A percentile compares a stretch with the other conserved stretches of the same genome.
Conservation (phyloP, 2,329 filamentous ascomycete genomes). For the Venturia asperata region DNA sequence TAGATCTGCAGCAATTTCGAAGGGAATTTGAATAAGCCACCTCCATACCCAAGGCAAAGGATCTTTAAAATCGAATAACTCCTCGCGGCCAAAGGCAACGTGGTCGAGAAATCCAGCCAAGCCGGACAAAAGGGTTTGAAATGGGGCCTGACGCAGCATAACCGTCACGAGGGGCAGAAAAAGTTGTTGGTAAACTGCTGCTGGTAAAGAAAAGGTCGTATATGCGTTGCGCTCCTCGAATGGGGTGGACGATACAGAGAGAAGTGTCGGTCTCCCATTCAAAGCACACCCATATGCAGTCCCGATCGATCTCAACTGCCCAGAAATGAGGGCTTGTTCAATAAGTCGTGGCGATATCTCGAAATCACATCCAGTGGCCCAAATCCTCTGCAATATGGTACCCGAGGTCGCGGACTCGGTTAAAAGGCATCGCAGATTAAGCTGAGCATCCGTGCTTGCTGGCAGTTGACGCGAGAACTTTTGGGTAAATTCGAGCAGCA, state of each 20-base stretch:
- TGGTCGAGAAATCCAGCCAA: neutral
- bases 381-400: constrained; percentile 4
- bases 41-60: constrained; percentile 12
- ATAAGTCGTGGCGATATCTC: constrained; percentile 9
- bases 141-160: neutral
- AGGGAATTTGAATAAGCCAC: constrained; percentile 10
- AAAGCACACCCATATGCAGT: neutral
- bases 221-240: neutral
- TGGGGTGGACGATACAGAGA: neutral
- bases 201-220: neutral
- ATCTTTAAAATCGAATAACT: neutral
- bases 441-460: neutral
- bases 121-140: neutral
- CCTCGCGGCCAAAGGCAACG: neutral
- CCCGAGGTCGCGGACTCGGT: neutral
- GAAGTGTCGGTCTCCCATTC: neutral
- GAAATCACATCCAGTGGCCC: constrained; percentile 15
- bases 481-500: neutral
- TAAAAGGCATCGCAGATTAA: constrained; percentile 14
- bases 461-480: neutral
- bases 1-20: neutral
- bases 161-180: neutral
- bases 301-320: neutral
- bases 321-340: neutral
- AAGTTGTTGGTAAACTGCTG: neutral